Percentiles rank a stretch among this genome's conserved stretches.
Conservation (phyloP, 495 filamentous ascomycete genomes). For the Talaromyces stipitatus region DNA sequence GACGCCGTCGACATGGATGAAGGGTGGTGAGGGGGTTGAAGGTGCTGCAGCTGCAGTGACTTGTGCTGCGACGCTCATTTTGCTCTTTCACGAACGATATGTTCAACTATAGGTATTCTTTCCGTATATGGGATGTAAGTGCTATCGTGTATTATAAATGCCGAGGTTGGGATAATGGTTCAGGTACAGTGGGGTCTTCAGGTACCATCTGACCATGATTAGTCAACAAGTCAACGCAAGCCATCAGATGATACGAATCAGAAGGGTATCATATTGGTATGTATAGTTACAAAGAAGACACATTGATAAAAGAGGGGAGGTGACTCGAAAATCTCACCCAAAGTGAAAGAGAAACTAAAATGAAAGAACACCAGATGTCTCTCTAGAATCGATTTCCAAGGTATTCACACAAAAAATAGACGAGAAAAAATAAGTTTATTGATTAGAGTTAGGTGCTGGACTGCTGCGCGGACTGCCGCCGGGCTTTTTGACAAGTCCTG, state of each 20-base stretch:
- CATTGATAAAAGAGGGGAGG: neutral
- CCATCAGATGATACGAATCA: slow-evolving; percentile 4
- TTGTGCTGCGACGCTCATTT: neutral
- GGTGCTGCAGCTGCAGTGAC: neutral
- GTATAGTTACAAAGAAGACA: slow-evolving; percentile 7
- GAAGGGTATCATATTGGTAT: slow-evolving; percentile 8
- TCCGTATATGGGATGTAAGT: neutral
- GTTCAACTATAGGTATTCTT: neutral
- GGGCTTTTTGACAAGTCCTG: slow-evolving; percentile 54
- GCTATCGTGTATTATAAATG: neutral
- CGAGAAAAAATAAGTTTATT: neutral
- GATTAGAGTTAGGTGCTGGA: slow-evolving; percentile 16
- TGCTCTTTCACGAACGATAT: neutral
- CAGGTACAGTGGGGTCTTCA: too few relatives aligned
- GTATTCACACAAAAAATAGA: slow-evolving; percentile 13
- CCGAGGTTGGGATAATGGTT: neutral
- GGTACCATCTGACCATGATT: neutral
- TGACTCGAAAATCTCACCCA: neutral
- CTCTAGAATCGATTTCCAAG: neutral
- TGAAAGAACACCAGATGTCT: slow-evolving; percentile 3
- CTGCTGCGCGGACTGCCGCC: slow-evolving; percentile 35
- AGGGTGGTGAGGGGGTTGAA: slow-evolving; percentile 34
- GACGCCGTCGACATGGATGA: slow-evolving; percentile 41
- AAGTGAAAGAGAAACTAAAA: slow-evolving; percentile 1
- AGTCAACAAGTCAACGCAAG: neutral